Conservation (phyloP, 352 stramenopile species). For the Phytopythium boreale region DNA sequence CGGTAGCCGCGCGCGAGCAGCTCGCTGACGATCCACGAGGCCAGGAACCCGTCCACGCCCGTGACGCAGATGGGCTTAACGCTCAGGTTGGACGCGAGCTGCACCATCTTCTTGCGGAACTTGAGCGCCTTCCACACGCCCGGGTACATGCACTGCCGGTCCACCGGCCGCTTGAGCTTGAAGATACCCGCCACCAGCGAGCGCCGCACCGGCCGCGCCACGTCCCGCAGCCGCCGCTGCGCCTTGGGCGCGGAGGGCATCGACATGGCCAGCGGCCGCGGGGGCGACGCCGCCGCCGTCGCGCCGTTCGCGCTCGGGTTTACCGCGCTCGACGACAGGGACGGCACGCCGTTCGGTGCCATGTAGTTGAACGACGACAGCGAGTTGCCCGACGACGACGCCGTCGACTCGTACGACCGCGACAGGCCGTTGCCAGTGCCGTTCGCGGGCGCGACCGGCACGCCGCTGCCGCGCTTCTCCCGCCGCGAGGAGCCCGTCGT, state of each 20-base stretch:
- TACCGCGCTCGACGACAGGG: background rate
- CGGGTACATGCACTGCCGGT: slow-evolving; percentile 69
- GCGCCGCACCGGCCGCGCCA: slow-evolving; percentile 19
- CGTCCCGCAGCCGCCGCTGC: slow-evolving; percentile 25
- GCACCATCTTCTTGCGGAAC: slow-evolving; percentile 83
- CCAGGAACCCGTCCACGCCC: slow-evolving; percentile 81
- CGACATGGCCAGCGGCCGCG: slow-evolving; percentile 1
- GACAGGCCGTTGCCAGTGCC: slow-evolving; percentile 17
- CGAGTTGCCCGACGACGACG: slow-evolving; percentile 24
- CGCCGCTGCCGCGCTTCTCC: background rate
- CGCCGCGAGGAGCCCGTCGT: background rate
- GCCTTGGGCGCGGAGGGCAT: slow-evolving; percentile 19
- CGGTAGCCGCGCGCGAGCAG: slow-evolving; percentile 73
- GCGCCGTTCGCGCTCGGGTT: background rate
- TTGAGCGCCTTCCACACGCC: slow-evolving; percentile 77
- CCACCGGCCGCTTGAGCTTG: slow-evolving; percentile 27
- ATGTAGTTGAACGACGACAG: slow-evolving; percentile 26
- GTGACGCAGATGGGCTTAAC: slow-evolving; percentile 86
- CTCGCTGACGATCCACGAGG: slow-evolving; percentile 84
- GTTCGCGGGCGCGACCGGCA: background rate
- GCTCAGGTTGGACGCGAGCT: slow-evolving; percentile 63
- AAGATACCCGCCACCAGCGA: slow-evolving; percentile 9
- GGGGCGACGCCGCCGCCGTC: slow-evolving; percentile 8
- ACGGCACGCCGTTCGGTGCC: background rate
- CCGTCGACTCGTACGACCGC: slow-evolving; percentile 34